Percentiles rank a stretch among this genome's conserved stretches.
phyloP scores from a whole-genome alignment of 1,139 yeast species.

The Kodamaea anthophila region DNA sequence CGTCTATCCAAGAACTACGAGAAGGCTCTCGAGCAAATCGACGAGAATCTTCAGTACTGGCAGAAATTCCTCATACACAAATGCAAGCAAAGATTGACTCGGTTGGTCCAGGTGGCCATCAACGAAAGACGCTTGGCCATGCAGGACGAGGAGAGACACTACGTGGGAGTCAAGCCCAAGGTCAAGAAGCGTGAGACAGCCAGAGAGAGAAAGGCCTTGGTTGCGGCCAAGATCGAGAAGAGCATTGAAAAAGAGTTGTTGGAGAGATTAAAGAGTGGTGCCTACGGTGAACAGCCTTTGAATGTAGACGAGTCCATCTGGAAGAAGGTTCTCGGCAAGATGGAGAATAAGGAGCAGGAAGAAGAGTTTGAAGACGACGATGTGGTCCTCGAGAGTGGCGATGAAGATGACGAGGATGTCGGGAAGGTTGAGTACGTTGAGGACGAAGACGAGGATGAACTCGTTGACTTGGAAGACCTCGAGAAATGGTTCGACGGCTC shows the following conservation, averaged over 20 bases:
- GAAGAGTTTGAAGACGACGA: constrained; percentile 56
- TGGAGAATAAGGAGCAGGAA: constrained; percentile 52
- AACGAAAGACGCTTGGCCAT: constrained; percentile 93
- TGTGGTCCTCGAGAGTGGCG: constrained; percentile 50
- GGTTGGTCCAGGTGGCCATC: constrained; percentile 90
- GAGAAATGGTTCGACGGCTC: constrained; percentile 84
- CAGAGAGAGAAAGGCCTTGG: constrained; percentile 91
- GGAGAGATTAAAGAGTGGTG: constrained; percentile 93
- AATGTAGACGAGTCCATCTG: constrained; percentile 94
- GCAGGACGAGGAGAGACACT: constrained; percentile 86
- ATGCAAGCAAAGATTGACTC: constrained; percentile 91
- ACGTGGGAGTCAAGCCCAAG: constrained; percentile 88
- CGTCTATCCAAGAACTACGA: constrained; percentile 82
- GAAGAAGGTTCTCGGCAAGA: constrained; percentile 84
- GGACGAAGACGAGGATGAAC: constrained; percentile 81
- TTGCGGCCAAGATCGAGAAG: constrained; percentile 94
- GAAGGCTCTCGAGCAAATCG: constrained; percentile 82
- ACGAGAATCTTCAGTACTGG: constrained; percentile 85
- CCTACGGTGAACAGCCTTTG: constrained; percentile 95
- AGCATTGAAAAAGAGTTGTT: constrained; percentile 92
- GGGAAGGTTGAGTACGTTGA: constrained; percentile 84
- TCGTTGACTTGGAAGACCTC: constrained; percentile 86
- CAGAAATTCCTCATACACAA: constrained; percentile 85
- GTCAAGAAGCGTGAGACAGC: constrained; percentile 90
- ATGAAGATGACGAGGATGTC: constrained; percentile 57